Evolutionary conservation across 352 stramenopile species (phyloP).

Genomic region (Phytophthora palmivora): DNA sequence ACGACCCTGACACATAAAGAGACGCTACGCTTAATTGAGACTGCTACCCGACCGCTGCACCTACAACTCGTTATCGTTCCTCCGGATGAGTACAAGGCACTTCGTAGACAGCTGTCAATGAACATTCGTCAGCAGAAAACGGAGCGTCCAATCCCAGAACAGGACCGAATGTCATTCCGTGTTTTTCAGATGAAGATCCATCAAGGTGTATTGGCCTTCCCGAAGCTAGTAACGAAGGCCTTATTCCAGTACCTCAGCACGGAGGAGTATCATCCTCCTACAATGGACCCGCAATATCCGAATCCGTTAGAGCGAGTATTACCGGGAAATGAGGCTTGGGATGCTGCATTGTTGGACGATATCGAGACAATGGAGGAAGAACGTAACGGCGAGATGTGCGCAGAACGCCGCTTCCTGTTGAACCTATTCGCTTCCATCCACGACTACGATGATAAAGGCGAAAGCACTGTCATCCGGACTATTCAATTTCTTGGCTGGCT

Average conservation of each 20-base stretch:
- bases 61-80: conserved; percentile 78
- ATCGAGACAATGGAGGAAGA: conserved; percentile 72
- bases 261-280: conserved; percentile 68
- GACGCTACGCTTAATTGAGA: conserved; percentile 87
- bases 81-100: conserved; percentile 72
- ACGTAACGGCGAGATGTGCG: conserved; percentile 70
- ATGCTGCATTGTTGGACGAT: conserved; percentile 63
- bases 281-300: conserved; percentile 50
- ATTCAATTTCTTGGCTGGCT: conserved; percentile 88
- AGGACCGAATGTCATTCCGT: conserved; percentile 88
- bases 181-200: conserved; percentile 89
- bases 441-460: conserved; percentile 89
- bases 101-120: conserved; percentile 81
- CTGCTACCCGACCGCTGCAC: conserved; percentile 68
- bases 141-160: conserved; percentile 79
- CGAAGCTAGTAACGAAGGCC: conserved; percentile 62
- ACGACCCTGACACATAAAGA: conserved; percentile 89
- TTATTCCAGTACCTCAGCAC: conserved; percentile 84
- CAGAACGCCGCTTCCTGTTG: conserved; percentile 78
- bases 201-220: conserved; percentile 77
- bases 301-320: conserved; percentile 67
- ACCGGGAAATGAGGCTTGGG: conserved; percentile 55
- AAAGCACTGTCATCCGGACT: conserved; percentile 84
- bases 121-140: conserved; percentile 89
- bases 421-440: conserved; percentile 89